phyloP scores from a whole-genome alignment of 2,329 filamentous ascomycete genomes.

The Claviceps capensis region DNA sequence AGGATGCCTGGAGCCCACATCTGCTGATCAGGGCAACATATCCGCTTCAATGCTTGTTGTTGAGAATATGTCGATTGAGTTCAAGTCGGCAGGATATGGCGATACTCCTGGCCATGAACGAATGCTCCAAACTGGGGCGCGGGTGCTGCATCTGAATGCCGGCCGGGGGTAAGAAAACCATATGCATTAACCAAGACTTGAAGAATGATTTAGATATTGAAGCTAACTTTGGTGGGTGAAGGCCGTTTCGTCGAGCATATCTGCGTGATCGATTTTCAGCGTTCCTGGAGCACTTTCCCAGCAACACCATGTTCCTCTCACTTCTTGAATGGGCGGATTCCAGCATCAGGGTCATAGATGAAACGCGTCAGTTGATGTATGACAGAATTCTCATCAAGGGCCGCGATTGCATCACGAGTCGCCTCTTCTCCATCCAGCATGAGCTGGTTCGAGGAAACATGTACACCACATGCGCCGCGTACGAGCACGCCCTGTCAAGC shows the following conservation, averaged over 20 bases:
- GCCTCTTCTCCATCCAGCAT: conserved; percentile 37
- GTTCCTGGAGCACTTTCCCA: conserved; percentile 53
- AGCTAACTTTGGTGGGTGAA: conserved; percentile 12
- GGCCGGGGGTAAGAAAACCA: conserved; percentile 33
- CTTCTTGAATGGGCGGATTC: conserved; percentile 63
- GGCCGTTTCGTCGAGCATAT: conserved; percentile 53
- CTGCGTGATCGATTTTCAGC: conserved; percentile 47
- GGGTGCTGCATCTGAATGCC: conserved; percentile 53
- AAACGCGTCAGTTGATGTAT: conserved; percentile 53
- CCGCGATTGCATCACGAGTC: conserved; percentile 29
- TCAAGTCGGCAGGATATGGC: conserved; percentile 23
- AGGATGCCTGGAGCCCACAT: conserved; percentile 28
- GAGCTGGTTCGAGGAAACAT: conserved; percentile 33
- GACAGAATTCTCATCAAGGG: conserved; percentile 30
- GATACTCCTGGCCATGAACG: conserved; percentile 38
- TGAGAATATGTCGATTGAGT: conserved; percentile 27
- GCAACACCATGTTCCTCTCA: conserved; percentile 62
- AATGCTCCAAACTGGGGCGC: conserved; percentile 54
- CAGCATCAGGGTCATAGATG: conserved; percentile 60
- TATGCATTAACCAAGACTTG: neutral
- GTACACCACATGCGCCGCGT: conserved; percentile 35
- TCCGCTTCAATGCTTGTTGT: conserved; percentile 31
- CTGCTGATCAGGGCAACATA: conserved; percentile 40
- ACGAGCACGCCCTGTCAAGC: conserved; percentile 35
- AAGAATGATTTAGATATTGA: neutral